Conservation (phyloP, 2,329 filamentous ascomycete genomes). For the Zymoseptoria pseudotritici region DNA sequence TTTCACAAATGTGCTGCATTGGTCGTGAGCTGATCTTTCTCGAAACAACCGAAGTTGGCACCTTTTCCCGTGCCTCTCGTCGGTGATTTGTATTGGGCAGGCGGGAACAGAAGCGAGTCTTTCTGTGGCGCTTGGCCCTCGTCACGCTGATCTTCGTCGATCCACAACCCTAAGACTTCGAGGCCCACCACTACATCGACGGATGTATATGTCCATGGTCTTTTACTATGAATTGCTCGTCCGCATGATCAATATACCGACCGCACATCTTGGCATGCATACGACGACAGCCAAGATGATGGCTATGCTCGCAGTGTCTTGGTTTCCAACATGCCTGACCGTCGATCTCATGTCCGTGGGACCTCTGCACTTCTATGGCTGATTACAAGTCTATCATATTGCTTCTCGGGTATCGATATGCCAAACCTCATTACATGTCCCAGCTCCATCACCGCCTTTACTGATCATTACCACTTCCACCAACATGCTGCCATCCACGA, state of each 20-base stretch:
- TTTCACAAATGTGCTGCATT: not conserved
- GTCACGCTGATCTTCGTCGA: not conserved
- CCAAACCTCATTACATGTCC: not conserved
- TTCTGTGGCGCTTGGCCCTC: not conserved
- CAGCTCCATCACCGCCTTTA: not conserved
- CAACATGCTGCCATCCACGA: not conserved
- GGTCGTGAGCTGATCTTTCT: not conserved
- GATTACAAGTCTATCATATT: not conserved
- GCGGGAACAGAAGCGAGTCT: not conserved
- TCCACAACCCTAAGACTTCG: not conserved
- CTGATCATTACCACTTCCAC: not conserved
- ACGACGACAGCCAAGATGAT: not conserved
- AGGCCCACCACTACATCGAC: not conserved
- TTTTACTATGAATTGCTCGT: no score
- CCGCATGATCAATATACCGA: not conserved
- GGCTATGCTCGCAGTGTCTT: not conserved
- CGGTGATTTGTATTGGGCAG: not conserved
- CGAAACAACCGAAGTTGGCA: not conserved
- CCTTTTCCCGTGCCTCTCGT: not conserved
- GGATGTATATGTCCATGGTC: no score
- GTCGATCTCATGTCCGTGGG: not conserved
- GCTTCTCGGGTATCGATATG: not conserved
- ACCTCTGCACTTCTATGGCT: not conserved
- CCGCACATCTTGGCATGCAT: not conserved
- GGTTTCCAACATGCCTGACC: not conserved